Percentiles rank a stretch among this genome's conserved stretches.
phyloP scores from a whole-genome alignment of 202 grass and related monocot species.

The Cymbopogon flexuosus region DNA sequence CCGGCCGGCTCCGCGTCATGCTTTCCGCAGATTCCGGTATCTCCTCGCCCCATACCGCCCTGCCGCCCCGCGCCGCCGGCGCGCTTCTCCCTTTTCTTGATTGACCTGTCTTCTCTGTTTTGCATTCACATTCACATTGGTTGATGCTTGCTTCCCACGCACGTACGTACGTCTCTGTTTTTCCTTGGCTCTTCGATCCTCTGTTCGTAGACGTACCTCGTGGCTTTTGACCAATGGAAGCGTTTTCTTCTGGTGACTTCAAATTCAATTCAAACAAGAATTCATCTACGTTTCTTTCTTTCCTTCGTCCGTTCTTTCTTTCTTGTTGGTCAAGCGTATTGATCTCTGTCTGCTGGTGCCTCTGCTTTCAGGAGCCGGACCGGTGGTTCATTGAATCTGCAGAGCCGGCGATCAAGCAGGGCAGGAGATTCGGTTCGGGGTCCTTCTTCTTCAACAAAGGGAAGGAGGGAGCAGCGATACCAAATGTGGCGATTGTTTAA shows the following conservation, averaged over 20 bases:
- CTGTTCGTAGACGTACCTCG: background rate
- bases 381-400: background rate
- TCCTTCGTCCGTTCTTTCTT: background rate
- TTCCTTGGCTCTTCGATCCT: background rate
- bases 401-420: background rate
- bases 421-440: background rate
- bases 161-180: conserved; percentile 28
- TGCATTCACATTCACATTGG: background rate
- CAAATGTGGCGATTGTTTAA: conserved; percentile 57
- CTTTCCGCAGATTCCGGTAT: conserved; percentile 18
- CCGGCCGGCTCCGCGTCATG: background rate
- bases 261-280: background rate
- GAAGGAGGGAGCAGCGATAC: background rate
- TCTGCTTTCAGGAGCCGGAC: background rate
- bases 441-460: background rate
- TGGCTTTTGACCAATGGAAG: conserved; percentile 17
- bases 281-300: background rate
- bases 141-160: background rate
- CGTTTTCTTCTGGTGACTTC: background rate
- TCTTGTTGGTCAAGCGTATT: background rate
- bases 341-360: conserved; percentile 24
- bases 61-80: too few relatives aligned
- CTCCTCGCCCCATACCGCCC: background rate
- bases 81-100: background rate
- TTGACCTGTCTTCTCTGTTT: background rate